phyloP scores from a whole-genome alignment of 305 asterid genomes.

The Solanum hybrid region DNA sequence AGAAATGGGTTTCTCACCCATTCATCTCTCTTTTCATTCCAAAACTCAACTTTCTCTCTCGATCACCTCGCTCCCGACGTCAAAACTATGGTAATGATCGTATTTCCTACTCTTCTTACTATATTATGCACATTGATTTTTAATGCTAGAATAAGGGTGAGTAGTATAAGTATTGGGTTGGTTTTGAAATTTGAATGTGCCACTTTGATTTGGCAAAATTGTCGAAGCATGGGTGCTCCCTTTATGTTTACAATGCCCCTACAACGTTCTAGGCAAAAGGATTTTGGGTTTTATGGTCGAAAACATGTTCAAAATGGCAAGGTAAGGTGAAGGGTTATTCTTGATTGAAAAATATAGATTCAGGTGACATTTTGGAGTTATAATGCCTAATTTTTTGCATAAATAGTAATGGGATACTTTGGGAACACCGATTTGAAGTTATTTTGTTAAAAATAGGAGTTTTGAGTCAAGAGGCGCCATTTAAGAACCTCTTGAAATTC shows the following conservation, averaged over 20 bases:
- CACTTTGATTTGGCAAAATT: background rate
- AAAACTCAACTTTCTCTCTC: background rate
- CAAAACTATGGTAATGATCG: background rate
- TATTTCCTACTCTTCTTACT: background rate
- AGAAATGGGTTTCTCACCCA: background rate
- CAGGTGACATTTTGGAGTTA: background rate
- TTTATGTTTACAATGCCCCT: background rate
- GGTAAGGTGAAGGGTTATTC: background rate
- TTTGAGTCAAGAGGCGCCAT: background rate
- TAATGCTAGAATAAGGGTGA: background rate
- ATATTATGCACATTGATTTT: background rate
- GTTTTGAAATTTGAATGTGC: background rate
- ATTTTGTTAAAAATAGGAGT: background rate
- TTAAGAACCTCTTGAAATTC: background rate
- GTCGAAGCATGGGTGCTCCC: background rate
- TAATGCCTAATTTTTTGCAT: background rate
- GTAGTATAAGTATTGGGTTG: background rate
- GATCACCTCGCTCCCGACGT: background rate
- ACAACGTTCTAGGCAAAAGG: background rate
- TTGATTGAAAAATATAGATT: background rate
- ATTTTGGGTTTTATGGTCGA: background rate
- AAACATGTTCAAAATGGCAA: background rate
- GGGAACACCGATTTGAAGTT: background rate
- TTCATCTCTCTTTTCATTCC: background rate
- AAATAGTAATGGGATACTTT: background rate